A percentile compares a stretch with the other conserved stretches of the same genome.
These are phyloP conservation scores for Suillus americanus DNA, from an alignment of 768 basidiomycete species.

Conservation along the genomic window DNA sequence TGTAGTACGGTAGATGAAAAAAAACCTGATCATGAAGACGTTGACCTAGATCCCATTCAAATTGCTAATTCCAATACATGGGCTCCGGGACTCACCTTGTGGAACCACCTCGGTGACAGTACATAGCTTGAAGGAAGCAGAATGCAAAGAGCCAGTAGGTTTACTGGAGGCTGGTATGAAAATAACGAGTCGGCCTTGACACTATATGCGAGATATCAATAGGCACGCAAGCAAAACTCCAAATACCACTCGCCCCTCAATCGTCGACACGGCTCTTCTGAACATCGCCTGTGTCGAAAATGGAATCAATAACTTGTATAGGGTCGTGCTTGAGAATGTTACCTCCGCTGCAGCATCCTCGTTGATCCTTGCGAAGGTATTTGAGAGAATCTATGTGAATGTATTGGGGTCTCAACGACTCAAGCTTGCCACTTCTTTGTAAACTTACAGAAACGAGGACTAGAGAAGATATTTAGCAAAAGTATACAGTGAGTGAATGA, in stretches of 20 bases:
- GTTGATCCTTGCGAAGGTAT: conserved; percentile 92
- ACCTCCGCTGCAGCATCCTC: conserved; percentile 94
- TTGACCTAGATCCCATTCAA: conserved; percentile 56
- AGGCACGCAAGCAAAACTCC: conserved; percentile 3
- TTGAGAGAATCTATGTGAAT: conserved; percentile 76
- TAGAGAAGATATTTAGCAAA: conserved; percentile 26
- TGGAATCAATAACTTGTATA: not conserved
- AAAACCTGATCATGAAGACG: conserved; percentile 81
- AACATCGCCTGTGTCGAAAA: conserved; percentile 76
- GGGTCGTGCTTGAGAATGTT: conserved; percentile 8
- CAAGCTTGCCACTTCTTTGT: not conserved
- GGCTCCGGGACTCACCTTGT: conserved; percentile 61
- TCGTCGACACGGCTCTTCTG: conserved; percentile 86
- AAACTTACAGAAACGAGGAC: conserved; percentile 75
- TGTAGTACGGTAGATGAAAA: not conserved
- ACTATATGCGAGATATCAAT: conserved; percentile 33
- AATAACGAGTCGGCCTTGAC: conserved; percentile 92
- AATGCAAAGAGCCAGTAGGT: conserved; percentile 80
- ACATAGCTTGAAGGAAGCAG: conserved; percentile 87
- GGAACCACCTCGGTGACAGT: conserved; percentile 94
- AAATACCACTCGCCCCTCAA: conserved; percentile 70
- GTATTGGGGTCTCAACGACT: not conserved
- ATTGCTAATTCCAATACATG: conserved; percentile 11
- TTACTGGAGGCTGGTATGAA: conserved; percentile 93
- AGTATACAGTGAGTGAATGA: not conserved